Evolutionary conservation across 495 filamentous ascomycete genomes (phyloP).

Genomic region (Daldinia grandis): DNA sequence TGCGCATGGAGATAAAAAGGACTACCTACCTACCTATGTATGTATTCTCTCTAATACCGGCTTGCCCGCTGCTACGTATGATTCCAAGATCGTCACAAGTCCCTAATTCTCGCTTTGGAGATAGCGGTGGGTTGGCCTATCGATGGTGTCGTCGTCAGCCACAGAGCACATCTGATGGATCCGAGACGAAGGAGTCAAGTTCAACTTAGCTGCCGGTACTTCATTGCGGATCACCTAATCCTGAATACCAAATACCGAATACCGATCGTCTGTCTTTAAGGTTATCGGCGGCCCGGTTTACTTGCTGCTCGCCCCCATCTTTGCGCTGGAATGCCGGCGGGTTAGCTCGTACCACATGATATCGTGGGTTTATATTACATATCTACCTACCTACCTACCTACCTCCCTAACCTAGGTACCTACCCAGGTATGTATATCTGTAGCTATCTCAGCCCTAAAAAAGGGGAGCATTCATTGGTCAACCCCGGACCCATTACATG

Average conservation of each 20-base stretch:
- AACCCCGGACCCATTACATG: slow-evolving; percentile 12
- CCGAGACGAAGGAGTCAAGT: neutral
- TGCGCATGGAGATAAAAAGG: slow-evolving; percentile 9
- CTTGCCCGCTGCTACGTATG: neutral
- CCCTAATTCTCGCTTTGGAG: neutral
- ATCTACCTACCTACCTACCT: neutral
- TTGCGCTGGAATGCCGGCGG: neutral
- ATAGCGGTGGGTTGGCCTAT: slow-evolving; percentile 7
- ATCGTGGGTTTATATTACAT: neutral
- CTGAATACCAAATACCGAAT: neutral
- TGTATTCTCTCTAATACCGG: neutral
- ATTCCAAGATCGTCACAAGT: neutral
- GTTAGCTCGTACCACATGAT: neutral
- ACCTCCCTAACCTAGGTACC: too few species aligned
- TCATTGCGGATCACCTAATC: neutral
- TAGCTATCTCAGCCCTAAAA: slow-evolving; percentile 32
- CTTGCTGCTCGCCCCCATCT: neutral
- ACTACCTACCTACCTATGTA: too few species aligned
- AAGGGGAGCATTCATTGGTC: slow-evolving; percentile 9
- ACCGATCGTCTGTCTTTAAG: neutral
- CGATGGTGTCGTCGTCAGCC: slow-evolving; percentile 1
- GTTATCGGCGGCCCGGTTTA: slow-evolving; percentile 5
- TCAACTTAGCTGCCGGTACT: too few species aligned
- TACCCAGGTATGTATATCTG: neutral
- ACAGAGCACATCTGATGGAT: slow-evolving; percentile 4